phyloP scores from a whole-genome alignment of 2,329 filamentous ascomycete genomes.

The Cyclaneusma minus region DNA sequence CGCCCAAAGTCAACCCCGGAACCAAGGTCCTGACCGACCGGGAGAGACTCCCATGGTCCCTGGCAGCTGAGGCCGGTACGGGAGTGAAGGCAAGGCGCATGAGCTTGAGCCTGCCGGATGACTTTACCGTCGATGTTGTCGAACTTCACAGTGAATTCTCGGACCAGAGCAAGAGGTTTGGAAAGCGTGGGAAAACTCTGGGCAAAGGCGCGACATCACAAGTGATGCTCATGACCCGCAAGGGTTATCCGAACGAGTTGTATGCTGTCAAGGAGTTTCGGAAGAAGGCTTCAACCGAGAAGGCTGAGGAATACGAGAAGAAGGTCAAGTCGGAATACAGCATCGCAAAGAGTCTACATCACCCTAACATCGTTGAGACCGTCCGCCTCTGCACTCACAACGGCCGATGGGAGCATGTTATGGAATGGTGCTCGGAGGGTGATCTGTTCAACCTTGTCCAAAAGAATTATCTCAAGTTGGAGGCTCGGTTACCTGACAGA shows the following conservation, averaged over 20 bases:
- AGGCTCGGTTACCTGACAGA: slow-evolving; percentile 52
- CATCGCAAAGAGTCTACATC: slow-evolving; percentile 70
- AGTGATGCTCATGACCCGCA: slow-evolving; percentile 66
- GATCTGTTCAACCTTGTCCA: slow-evolving; percentile 65
- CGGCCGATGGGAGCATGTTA: slow-evolving; percentile 75
- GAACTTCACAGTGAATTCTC: slow-evolving; percentile 57
- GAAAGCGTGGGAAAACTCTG: slow-evolving; percentile 57
- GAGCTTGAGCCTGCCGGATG: slow-evolving; percentile 58
- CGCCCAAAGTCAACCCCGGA: slow-evolving; percentile 12
- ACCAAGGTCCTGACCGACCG: no score
- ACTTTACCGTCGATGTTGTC: slow-evolving; percentile 55
- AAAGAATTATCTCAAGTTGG: slow-evolving; percentile 48
- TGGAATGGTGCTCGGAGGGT: slow-evolving; percentile 79
- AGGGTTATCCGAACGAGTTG: slow-evolving; percentile 45
- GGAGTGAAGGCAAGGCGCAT: slow-evolving; percentile 67
- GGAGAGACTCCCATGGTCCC: slow-evolving; percentile 38
- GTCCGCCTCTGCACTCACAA: slow-evolving; percentile 60
- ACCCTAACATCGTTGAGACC: slow-evolving; percentile 78
- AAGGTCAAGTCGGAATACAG: slow-evolving; percentile 88
- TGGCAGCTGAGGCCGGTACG: slow-evolving; percentile 53
- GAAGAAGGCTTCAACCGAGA: slow-evolving; percentile 53
- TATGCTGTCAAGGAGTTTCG: slow-evolving; percentile 85
- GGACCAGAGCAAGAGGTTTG: slow-evolving; percentile 53
- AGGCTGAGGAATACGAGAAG: slow-evolving; percentile 60
- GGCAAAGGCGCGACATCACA: slow-evolving; percentile 74